These are phyloP conservation scores for Fraxinus dipetala DNA, from an alignment of 305 asterid genomes.

Conservation along the genomic window DNA sequence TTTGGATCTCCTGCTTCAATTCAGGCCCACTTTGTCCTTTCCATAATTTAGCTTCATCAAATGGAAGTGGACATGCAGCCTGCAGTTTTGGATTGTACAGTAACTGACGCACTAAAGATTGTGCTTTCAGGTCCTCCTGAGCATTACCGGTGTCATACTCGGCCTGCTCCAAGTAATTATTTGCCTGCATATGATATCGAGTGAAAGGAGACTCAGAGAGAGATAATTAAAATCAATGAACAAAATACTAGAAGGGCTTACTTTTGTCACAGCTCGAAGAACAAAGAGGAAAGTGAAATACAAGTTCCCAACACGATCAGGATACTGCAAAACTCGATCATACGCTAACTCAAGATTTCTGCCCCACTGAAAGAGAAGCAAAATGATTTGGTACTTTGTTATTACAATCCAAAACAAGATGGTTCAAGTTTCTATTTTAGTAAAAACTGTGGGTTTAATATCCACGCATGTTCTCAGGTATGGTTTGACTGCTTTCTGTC, in stretches of 20 bases:
- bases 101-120: constrained; percentile 67
- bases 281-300: constrained; percentile 91
- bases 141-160: constrained; percentile 73
- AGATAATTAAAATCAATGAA: constrained; percentile 5
- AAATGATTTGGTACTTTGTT: constrained; percentile 21
- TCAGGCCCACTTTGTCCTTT: constrained; percentile 93
- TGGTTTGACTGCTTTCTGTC: background rate
- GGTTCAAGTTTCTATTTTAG: background rate
- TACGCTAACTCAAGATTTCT: constrained; percentile 64
- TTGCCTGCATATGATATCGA: constrained; percentile 50
- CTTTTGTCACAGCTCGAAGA: constrained; percentile 88
- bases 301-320: constrained; percentile 76
- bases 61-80: constrained; percentile 86
- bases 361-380: constrained; percentile 74
- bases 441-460: background rate
- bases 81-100: constrained; percentile 75
- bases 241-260: constrained; percentile 30
- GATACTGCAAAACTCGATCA: constrained; percentile 78
- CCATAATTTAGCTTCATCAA: constrained; percentile 93
- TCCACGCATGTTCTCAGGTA: background rate
- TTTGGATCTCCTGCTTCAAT: constrained; percentile 76
- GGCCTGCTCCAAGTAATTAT: constrained; percentile 88
- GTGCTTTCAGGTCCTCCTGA: constrained; percentile 77
- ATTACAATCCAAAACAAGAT: constrained; percentile 12
- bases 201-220: constrained; percentile 15